Evolutionary conservation across 805 yeast species (phyloP).

Genomic region (Wickerhamomyces silvicola): DNA sequence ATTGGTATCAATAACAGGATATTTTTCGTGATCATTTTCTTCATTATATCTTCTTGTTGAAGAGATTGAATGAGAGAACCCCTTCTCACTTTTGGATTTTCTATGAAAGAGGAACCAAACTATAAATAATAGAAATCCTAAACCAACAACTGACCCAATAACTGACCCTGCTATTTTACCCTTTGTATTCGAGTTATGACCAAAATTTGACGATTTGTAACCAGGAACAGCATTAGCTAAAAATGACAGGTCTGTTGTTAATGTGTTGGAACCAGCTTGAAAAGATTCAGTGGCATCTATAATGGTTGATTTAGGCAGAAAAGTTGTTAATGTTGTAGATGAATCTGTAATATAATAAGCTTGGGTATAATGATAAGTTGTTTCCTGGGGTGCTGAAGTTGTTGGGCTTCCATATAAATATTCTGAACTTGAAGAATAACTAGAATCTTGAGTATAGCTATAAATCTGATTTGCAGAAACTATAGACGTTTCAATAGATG

Average conservation of each 20-base stretch:
- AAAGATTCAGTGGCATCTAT: constrained; percentile 2
- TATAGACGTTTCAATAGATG: too few species aligned
- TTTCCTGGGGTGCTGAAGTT: constrained; percentile 2
- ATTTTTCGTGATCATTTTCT: neutral
- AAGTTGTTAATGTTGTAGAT: constrained; percentile 15
- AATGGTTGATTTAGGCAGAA: constrained; percentile 12
- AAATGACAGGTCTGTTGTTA: constrained; percentile 18
- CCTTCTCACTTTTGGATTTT: constrained; percentile 11
- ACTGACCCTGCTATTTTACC: constrained; percentile 22
- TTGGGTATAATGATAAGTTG: constrained; percentile 17
- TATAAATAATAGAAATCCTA: constrained; percentile 7
- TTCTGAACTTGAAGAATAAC: too few species aligned
- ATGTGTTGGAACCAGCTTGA: constrained; percentile 2
- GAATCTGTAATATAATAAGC: constrained; percentile 13
- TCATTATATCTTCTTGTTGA: constrained; percentile 20
- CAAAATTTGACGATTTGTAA: constrained; percentile 1
- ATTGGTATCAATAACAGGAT: too few species aligned
- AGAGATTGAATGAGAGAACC: constrained; percentile 20
- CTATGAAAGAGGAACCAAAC: constrained; percentile 12
- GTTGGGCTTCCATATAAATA: too few species aligned
- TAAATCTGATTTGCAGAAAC: too few species aligned
- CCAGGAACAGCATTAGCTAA: constrained; percentile 9
- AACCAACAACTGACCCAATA: constrained; percentile 21
- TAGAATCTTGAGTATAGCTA: too few species aligned
- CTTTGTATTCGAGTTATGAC: neutral